A percentile compares a stretch with the other conserved stretches of the same genome.
Evolutionary conservation across 306 rosid genomes (phyloP).

Genomic region (Prunus kanzakura): DNA sequence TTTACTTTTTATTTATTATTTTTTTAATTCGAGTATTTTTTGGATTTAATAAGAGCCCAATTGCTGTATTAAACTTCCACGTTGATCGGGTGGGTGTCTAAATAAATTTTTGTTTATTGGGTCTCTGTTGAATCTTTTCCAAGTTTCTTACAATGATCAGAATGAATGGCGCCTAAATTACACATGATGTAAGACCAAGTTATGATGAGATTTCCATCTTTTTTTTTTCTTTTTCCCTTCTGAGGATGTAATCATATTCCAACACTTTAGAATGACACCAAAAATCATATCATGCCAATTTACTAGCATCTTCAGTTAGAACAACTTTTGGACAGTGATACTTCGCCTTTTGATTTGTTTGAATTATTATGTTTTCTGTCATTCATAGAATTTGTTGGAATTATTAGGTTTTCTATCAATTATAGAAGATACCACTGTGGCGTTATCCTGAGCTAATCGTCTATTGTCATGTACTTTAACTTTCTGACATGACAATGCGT

Average conservation of each 20-base stretch:
- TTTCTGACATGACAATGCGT: no score
- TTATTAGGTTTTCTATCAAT: no score
- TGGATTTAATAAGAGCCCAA: neutral
- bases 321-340: no score
- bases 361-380: no score
- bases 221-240: no score
- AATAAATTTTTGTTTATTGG: neutral
- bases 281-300: no score
- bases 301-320: no score
- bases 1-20: neutral
- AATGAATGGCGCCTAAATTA: neutral
- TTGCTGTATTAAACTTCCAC: constrained; percentile 16
- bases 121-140: constrained; percentile 2
- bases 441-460: accelerated
- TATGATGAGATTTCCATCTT: neutral
- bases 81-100: constrained; percentile 19
- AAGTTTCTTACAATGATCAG: neutral
- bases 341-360: no score
- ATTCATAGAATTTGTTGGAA: no score
- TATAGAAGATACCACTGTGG: accelerated
- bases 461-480: no score
- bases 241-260: no score
- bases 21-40: neutral
- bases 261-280: no score
- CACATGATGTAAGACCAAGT: constrained; percentile 7